phyloP scores from a whole-genome alignment of 148 eudicot genomes.

The Rhododendron kiyosumense region DNA sequence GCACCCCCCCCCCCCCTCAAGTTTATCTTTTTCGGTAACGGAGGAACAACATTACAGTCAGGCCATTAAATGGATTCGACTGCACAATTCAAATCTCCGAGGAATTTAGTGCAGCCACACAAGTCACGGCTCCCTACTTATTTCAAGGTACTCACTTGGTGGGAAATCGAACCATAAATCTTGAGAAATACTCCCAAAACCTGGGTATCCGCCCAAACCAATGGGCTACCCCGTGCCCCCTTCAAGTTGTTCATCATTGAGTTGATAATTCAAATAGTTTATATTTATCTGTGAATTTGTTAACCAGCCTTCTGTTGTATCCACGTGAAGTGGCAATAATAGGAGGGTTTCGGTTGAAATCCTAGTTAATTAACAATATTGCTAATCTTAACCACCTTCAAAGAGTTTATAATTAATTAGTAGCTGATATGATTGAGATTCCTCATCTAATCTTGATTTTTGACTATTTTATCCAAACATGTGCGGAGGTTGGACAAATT shows the following conservation, averaged over 20 bases:
- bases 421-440: not conserved
- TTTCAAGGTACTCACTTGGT: too few species aligned
- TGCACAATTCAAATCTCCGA: too few species aligned
- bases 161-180: too few species aligned
- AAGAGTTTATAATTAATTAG: not conserved
- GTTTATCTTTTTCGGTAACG: too few species aligned
- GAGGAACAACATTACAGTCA: too few species aligned
- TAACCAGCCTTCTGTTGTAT: constrained; percentile 1
- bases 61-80: too few species aligned
- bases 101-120: too few species aligned
- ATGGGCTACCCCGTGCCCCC: too few species aligned
- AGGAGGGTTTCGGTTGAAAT: constrained; percentile 11
- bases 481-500: not conserved
- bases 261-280: not conserved
- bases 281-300: not conserved
- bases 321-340: constrained; percentile 11
- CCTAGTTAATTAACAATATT: constrained; percentile 4
- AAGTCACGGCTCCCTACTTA: too few species aligned
- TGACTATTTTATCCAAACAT: constrained; percentile 1
- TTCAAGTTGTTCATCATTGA: not conserved
- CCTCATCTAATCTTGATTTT: constrained; percentile 11
- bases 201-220: too few species aligned
- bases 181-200: too few species aligned
- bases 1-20: not conserved
- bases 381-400: constrained; percentile 20